Evolutionary conservation across 2,329 filamentous ascomycete species (phyloP), one percentile per base, ranked within the genome.

Genomic region (Xylaria sp.): DNA sequence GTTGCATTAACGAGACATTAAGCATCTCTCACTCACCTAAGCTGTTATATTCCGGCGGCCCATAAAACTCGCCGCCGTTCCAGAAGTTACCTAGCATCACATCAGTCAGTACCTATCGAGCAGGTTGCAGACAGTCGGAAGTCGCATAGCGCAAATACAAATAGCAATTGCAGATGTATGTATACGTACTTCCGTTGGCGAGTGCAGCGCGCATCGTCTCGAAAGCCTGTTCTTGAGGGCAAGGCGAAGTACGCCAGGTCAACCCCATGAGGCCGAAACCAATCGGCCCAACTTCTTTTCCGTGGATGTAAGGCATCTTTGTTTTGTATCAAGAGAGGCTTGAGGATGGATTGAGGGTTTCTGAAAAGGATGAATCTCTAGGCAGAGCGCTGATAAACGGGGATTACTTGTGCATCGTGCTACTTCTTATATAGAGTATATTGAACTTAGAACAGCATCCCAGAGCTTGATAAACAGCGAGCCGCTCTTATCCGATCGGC

Each of bases 61-160:
- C 87, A 76, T 90, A 90, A 70, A 88, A 82, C 69, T 87, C 84
- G 63, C 84, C 86, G 5, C 80, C 85, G 66, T 88, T 88, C 86
- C 86, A 88, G 63, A 81, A 79, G 72, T 80, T 81, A 66, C 75
- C 66, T 71, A 5, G 9, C n/a, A n/a, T 44, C 10, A 21, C 2
- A 16, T 66, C 12, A 23, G 55, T 50, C 60, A 48, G 13, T 37
- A 37, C 23, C 4, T 9, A 40, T 55, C 4, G 3, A 13, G n/a
- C 4, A 57, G 16, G 27, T 29, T 29, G 10, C n/a, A 42, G 12
- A 54, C 1, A 10, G 2, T 18, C 1, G n/a, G 12, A 13, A 6
- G 23, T 10, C 2, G 10, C 9, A 59, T 1, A 51, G 8, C 13
- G 13, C 16, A 50, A 21, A 4, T 25, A 23, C 21, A 47, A 18